Percentiles rank a stretch among this genome's conserved stretches.
phyloP scores from a whole-genome alignment of 306 rosid genomes.

The Carpinus viminea region DNA sequence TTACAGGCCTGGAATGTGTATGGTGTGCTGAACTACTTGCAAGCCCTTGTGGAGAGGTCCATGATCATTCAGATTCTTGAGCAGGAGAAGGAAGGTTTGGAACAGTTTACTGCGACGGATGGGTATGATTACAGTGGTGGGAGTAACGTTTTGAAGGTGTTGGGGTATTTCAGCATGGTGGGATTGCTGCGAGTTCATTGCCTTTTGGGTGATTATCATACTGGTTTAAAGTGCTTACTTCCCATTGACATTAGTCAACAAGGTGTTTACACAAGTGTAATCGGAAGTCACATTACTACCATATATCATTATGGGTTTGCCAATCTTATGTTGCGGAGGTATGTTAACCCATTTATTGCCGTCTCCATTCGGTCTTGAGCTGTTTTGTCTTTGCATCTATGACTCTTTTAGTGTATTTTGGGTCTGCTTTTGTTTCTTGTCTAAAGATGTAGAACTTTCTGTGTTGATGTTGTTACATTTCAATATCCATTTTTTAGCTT shows the following conservation, averaged over 20 bases:
- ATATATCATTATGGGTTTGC: conserved; percentile 97
- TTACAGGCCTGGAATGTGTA: conserved; percentile 93
- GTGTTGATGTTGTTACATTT: neutral
- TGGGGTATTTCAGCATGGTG: conserved; percentile 97
- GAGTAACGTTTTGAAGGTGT: conserved; percentile 95
- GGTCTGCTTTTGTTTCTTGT: neutral
- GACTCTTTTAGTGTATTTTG: neutral
- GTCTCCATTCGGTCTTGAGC: neutral
- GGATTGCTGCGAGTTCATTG: conserved; percentile 94
- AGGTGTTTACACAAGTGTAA: conserved; percentile 79
- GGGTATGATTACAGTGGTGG: conserved; percentile 93
- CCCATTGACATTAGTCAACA: conserved; percentile 88
- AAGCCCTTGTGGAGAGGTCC: conserved; percentile 95
- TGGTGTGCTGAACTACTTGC: conserved; percentile 89
- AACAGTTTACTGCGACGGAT: conserved; percentile 82
- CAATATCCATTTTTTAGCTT: neutral
- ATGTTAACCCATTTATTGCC: neutral
- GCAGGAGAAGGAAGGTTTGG: conserved; percentile 86
- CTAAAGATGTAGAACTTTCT: neutral
- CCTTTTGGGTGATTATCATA: conserved; percentile 94
- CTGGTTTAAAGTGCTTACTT: conserved; percentile 77
- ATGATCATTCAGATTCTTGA: conserved; percentile 80
- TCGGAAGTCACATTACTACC: conserved; percentile 91
- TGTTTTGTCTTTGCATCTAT: neutral
- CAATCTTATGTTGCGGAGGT: conserved; percentile 96